Base-by-base conservation (phyloP, 2,329 filamentous ascomycete species). In the Clarireedia hainanense region DNA sequence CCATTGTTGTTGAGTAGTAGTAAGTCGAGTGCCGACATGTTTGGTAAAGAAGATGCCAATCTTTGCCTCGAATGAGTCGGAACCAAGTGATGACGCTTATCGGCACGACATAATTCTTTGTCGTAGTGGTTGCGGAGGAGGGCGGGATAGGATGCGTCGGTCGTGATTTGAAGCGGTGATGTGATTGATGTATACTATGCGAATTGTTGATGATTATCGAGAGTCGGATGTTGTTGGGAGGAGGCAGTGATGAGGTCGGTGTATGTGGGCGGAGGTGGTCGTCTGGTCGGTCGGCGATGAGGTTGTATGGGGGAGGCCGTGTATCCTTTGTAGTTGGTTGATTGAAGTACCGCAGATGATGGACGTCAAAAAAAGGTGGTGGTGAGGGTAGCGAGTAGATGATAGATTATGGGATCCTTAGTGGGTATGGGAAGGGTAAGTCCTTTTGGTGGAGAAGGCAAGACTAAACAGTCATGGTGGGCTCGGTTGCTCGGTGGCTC, bases 1-100 rank as follows among this genome's bases (percentile, higher is more conserved):
- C 67, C 68, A 70, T 69, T 63, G 60, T 66, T 64, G 61, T 58
- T 54, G 45, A 49, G 57, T 55, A 37, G 20, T 51, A 34, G 52
- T 27, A 54, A 42, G 49, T 56, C 52, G 51, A 56, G 50, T 43
- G 46, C 53, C 37, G 60, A 60, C 60, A 63, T 61, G 47, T 59
- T 60, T 58, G 57, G 40, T 47, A 15, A 30, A 37, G 36, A 46
- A 48, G 23, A 9, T 52, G 46, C 37, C 52, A 55, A 43, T 55
- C 9, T 34, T 50, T 50, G 46, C 46, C 52, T 48, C 43, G 9
- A 42, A 42, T 42, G 39, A 54, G 30, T 36, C 27, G 15, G 36
- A 43, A 47, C 2, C 15, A 37, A 36, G 34, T 17, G 20, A 23
- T n/a, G n/a, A 26, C 17, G 23, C 12, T 53, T 49, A 54, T 40